phyloP scores from a whole-genome alignment of 1,139 yeast genomes.

The Yamadazyma jaroonii region DNA sequence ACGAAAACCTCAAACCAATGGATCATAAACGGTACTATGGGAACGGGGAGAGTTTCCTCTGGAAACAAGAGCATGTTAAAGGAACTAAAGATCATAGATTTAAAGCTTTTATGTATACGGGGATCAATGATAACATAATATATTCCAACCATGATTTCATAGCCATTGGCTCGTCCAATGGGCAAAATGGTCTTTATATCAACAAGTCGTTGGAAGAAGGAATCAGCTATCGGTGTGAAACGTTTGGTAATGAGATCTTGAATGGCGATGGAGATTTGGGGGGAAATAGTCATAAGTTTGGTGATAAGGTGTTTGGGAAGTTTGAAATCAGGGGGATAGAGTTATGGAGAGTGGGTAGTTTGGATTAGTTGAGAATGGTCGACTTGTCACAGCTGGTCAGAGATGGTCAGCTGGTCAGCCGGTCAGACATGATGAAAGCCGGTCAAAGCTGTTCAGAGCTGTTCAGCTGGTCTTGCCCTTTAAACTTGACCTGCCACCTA shows the following conservation, averaged over 20 bases:
- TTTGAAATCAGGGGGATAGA: slow-evolving; percentile 79
- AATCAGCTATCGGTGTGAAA: slow-evolving; percentile 71
- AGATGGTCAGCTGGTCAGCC: too few species aligned
- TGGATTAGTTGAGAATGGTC: slow-evolving; percentile 12
- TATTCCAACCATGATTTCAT: slow-evolving; percentile 78
- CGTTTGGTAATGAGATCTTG: slow-evolving; percentile 88
- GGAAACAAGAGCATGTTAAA: slow-evolving; percentile 58
- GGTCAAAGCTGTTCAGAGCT: too few species aligned
- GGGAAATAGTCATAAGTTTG: slow-evolving; percentile 7
- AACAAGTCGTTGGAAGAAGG: slow-evolving; percentile 75
- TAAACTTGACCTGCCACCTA: too few species aligned
- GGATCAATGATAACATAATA: slow-evolving; percentile 79
- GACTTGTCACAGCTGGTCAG: too few species aligned
- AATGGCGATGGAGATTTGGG: slow-evolving; percentile 44
- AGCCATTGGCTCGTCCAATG: slow-evolving; percentile 86
- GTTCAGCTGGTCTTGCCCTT: too few species aligned
- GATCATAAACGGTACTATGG: slow-evolving; percentile 80
- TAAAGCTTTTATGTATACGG: slow-evolving; percentile 86
- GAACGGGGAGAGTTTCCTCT: slow-evolving; percentile 91
- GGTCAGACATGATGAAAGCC: too few species aligned
- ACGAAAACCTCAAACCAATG: slow-evolving; percentile 69
- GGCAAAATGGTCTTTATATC: slow-evolving; percentile 90
- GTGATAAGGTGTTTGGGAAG: slow-evolving; percentile 34
- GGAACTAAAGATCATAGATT: slow-evolving; percentile 35
- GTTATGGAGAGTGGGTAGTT: slow-evolving; percentile 74